These are phyloP conservation scores for Aspergillus taichungensis DNA, from an alignment of 495 filamentous ascomycete genomes.

Conservation along the genomic window DNA sequence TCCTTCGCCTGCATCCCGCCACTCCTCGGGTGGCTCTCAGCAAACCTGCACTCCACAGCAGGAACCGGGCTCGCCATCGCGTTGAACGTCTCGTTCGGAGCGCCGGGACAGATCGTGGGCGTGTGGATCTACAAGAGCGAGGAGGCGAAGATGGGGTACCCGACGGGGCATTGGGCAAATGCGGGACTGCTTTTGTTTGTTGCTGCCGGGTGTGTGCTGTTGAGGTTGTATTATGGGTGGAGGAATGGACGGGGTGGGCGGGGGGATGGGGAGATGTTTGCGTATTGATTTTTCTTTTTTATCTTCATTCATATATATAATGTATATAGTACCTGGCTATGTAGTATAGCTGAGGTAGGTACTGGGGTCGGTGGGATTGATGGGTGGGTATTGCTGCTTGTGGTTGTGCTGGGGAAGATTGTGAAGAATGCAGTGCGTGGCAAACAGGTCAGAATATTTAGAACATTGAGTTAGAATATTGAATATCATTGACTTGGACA, in stretches of 20 bases:
- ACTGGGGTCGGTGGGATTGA: neutral
- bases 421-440: no score
- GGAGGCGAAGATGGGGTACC: conserved; percentile 52
- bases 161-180: conserved; percentile 55
- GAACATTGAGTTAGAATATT: no score
- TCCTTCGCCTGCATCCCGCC: conserved; percentile 52
- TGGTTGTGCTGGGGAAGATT: no score
- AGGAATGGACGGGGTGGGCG: conserved; percentile 18
- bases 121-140: conserved; percentile 65
- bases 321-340: neutral
- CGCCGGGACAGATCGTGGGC: conserved; percentile 59
- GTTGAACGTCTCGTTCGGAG: conserved; percentile 57
- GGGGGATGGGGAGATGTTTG: conserved; percentile 21
- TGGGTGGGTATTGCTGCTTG: neutral
- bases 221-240: conserved; percentile 32
- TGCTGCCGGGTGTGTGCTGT: conserved; percentile 23
- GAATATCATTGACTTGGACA: no score
- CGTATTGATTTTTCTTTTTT: conserved; percentile 18
- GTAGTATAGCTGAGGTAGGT: neutral
- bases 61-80: conserved; percentile 60
- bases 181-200: conserved; percentile 39
- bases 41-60: conserved; percentile 55
- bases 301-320: neutral
- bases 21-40: conserved; percentile 60
- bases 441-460: no score